Evolutionary conservation across 2,329 filamentous ascomycete species (phyloP).

Genomic region (Biscogniauxia mediterranea): DNA sequence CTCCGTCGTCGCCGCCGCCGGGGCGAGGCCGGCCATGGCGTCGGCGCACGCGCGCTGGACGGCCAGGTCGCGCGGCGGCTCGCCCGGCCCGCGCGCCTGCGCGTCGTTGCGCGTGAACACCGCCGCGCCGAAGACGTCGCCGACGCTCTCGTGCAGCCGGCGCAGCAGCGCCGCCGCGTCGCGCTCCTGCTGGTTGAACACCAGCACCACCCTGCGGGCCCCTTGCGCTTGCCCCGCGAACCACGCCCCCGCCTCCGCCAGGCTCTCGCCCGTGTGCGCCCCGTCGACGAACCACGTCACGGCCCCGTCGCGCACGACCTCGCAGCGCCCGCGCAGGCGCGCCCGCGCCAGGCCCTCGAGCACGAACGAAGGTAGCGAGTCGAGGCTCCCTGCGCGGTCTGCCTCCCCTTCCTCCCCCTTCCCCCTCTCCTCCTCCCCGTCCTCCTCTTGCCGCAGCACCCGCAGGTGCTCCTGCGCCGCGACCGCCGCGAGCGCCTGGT

Average conservation of each 20-base stretch:
- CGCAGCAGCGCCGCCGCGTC: conserved; percentile 67
- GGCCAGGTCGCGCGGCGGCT: conserved; percentile 53
- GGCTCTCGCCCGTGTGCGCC: conserved; percentile 82
- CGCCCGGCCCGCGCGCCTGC: conserved; percentile 37
- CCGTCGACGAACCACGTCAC: conserved; percentile 82
- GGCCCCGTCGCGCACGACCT: conserved; percentile 53
- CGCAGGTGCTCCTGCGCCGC: conserved; percentile 59
- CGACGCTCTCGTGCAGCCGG: conserved; percentile 59
- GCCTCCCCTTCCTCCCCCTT: conserved; percentile 15
- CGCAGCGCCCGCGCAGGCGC: conserved; percentile 73
- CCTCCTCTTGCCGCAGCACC: conserved; percentile 17
- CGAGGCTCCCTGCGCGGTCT: too few relatives aligned
- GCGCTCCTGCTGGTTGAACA: conserved; percentile 93
- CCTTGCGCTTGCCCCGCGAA: conserved; percentile 51
- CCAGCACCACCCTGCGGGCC: conserved; percentile 53
- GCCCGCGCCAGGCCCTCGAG: conserved; percentile 64
- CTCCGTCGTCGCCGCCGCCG: conserved; percentile 36
- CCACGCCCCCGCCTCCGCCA: conserved; percentile 75
- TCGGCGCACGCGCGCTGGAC: conserved; percentile 68
- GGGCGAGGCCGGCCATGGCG: conserved; percentile 57
- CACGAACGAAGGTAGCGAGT: conserved; percentile 52
- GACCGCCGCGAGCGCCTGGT: conserved; percentile 56
- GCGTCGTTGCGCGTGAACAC: conserved; percentile 76
- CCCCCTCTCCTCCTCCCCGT: conserved; percentile 14
- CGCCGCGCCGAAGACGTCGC: conserved; percentile 63